Conservation (phyloP, 768 basidiomycete genomes). For the Hydnum rufescens region DNA sequence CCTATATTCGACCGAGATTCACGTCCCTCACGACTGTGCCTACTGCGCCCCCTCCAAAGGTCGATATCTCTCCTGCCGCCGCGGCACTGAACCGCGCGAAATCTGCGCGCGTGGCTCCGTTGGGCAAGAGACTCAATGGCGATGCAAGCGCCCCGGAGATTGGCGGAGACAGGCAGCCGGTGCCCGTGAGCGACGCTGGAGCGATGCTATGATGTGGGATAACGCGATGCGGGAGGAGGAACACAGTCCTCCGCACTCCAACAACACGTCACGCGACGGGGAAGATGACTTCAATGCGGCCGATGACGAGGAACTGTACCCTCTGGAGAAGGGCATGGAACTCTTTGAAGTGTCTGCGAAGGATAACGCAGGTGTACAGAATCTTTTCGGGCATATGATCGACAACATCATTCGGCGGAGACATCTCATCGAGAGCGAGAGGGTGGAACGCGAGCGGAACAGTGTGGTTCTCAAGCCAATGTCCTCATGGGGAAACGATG, state of each 20-base stretch:
- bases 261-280: conserved; percentile 34
- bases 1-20: conserved; percentile 61
- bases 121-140: not conserved
- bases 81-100: too few species aligned
- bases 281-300: conserved; percentile 35
- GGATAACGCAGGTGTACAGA: conserved; percentile 69
- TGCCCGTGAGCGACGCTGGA: conserved; percentile 19
- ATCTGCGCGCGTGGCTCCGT: not conserved
- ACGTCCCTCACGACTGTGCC: conserved; percentile 43
- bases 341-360: conserved; percentile 85
- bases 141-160: conserved; percentile 7
- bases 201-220: conserved; percentile 21
- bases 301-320: conserved; percentile 30
- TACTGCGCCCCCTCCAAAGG: conserved; percentile 10
- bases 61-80: not conserved
- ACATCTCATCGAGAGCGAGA: conserved; percentile 63
- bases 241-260: conserved; percentile 31
- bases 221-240: conserved; percentile 11
- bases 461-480: conserved; percentile 42
- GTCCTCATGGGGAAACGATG: not conserved
- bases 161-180: conserved; percentile 11
- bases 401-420: conserved; percentile 58
- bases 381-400: conserved; percentile 63
- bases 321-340: conserved; percentile 64
- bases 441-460: conserved; percentile 59